Evolutionary conservation across 2,329 filamentous ascomycete species (phyloP), one percentile per base, ranked within the genome.

Genomic region (Diaporthe sp.): DNA sequence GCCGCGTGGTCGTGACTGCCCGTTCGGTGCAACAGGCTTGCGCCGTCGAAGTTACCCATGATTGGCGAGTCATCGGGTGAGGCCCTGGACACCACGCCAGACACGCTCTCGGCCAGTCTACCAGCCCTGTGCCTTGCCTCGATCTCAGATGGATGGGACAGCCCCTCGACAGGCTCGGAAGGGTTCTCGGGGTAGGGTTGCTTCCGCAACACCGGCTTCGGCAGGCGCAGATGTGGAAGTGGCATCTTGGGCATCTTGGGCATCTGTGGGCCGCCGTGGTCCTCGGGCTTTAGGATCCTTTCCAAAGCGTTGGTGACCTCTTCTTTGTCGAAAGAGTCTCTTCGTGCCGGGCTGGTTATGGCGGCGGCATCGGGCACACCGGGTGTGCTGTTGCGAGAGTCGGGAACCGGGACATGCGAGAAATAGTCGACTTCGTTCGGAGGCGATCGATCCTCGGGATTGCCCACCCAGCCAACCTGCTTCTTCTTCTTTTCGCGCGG

Each of bases 41-140:
- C 25, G 31, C 55, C 28, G 71, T 73, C 75, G 55, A 47, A 57
- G 3, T 47, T 57, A 10, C 58, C 71, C 37, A 44, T 57, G 17
- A 47, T 1, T 7, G 73, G 34, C 15, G 71, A 53, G 9, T 77
- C 53, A 31, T 74, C 60, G 9, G 80, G n/a, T 0, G 82, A 84
- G 4, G 53, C 76, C 39, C 80, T 78, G 2, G 82, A 83, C 3
- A 74, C 78, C 4, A 81, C 80, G 9, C 78, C 79, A 9, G 82
- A 84, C 2, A 84, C 81, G 47, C 79, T 81, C 72, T 81, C 80
- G 13, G 83, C 83, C 34, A 84, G 79, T 13, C 83, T 80, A 63
- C 84, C 83, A 3, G 83, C 83, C 22, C 83, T 80, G 49, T 83
- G 78, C 63, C 82, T 82, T 51, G 83, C 83, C 37, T 83, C 83